Evolutionary conservation across 345 rosid species (phyloP).

Genomic region (Sonneratia alba): DNA sequence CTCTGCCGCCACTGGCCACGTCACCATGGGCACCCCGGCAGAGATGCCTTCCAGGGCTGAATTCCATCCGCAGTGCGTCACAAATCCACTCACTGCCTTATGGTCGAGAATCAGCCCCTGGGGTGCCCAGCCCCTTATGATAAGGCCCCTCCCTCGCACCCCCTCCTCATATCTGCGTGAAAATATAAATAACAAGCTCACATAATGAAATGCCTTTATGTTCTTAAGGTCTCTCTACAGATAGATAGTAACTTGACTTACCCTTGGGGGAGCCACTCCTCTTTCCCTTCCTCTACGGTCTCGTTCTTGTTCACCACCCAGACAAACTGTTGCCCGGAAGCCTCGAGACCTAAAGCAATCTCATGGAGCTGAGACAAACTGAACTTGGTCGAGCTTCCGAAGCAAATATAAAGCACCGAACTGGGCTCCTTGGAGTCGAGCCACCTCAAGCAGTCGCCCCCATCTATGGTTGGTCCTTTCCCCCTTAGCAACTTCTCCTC

Average conservation of each 20-base stretch:
- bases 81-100: conserved; percentile 24
- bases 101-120: conserved; percentile 29
- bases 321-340: conserved; percentile 39
- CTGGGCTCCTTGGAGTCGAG: conserved; percentile 36
- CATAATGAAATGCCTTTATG: background rate
- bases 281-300: conserved; percentile 21
- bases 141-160: conserved; percentile 28
- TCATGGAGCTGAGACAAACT: conserved; percentile 23
- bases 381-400: conserved; percentile 32
- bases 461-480: conserved; percentile 16
- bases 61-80: conserved; percentile 41
- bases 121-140: conserved; percentile 40
- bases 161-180: conserved; percentile 18
- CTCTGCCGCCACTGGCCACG: conserved; percentile 29
- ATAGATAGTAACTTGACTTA: background rate
- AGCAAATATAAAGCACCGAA: conserved; percentile 48
- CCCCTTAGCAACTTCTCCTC: conserved; percentile 40
- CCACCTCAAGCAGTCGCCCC: conserved; percentile 37
- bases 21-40: conserved; percentile 32
- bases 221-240: background rate
- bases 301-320: conserved; percentile 36
- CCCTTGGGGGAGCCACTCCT: conserved; percentile 40
- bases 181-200: background rate
- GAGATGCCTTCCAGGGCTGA: conserved; percentile 23
- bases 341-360: conserved; percentile 41